These are phyloP conservation scores for Rhinocladiella mackenziei DNA, from an alignment of 2,329 filamentous ascomycete species.

Conservation along the genomic window DNA sequence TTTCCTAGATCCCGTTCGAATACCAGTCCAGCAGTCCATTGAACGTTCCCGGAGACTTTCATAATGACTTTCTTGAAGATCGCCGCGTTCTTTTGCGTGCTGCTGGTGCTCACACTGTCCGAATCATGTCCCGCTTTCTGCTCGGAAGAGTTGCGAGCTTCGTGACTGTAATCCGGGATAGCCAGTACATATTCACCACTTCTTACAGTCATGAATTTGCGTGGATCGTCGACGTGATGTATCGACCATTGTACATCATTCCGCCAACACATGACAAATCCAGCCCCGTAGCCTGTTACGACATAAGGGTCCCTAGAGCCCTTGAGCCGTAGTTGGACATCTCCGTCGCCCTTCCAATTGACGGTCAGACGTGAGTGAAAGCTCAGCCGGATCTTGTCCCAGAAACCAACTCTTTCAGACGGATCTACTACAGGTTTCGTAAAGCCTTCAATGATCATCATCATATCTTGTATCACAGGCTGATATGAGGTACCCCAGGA, in stretches of 20 bases:
- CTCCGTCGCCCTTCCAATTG: slow-evolving; percentile 91
- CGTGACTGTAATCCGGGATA: slow-evolving; percentile 86
- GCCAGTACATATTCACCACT: slow-evolving; percentile 94
- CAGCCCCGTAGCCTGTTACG: slow-evolving; percentile 86
- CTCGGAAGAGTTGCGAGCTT: slow-evolving; percentile 65
- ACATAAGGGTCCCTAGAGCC: slow-evolving; percentile 87
- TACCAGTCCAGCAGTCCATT: slow-evolving; percentile 84
- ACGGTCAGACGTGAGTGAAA: slow-evolving; percentile 89
- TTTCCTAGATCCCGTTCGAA: slow-evolving; percentile 79
- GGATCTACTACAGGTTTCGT: slow-evolving; percentile 92
- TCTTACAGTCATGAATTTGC: slow-evolving; percentile 90
- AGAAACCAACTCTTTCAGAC: slow-evolving; percentile 92
- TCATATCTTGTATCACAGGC: slow-evolving; percentile 97
- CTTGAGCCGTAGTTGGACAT: slow-evolving; percentile 90
- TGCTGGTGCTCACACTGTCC: slow-evolving; percentile 59
- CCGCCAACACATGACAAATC: slow-evolving; percentile 98
- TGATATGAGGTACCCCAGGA: slow-evolving; percentile 98
- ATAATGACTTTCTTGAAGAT: slow-evolving; percentile 97
- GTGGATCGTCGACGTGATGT: slow-evolving; percentile 78
- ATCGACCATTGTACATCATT: slow-evolving; percentile 87
- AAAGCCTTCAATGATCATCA: slow-evolving; percentile 98
- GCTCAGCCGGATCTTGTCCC: slow-evolving; percentile 94
- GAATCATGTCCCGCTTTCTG: slow-evolving; percentile 43
- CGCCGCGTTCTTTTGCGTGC: slow-evolving; percentile 67
- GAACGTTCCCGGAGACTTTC: slow-evolving; percentile 95